phyloP scores from a whole-genome alignment of 2,329 filamentous ascomycete species.

The Conoideocrella luteorostrata region DNA sequence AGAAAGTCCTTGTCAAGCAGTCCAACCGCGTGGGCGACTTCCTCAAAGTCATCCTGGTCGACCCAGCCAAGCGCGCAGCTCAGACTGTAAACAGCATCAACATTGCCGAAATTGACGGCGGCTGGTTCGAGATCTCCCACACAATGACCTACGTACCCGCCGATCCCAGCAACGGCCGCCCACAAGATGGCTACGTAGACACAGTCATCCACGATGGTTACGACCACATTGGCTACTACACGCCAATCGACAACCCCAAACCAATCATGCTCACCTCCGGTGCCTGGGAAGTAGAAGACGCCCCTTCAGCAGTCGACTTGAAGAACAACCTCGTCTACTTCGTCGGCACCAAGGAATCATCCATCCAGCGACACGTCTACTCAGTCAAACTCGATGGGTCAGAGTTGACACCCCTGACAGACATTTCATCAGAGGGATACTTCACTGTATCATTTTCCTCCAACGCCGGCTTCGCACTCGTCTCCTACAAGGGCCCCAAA shows the following conservation, averaged over 20 bases:
- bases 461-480: slow-evolving; percentile 73
- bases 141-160: slow-evolving; percentile 81
- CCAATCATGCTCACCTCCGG: slow-evolving; percentile 83
- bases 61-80: slow-evolving; percentile 66
- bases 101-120: slow-evolving; percentile 79
- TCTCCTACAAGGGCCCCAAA: slow-evolving; percentile 75
- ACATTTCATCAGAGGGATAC: slow-evolving; percentile 67
- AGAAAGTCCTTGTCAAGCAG: slow-evolving; percentile 78
- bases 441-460: slow-evolving; percentile 80
- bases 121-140: slow-evolving; percentile 94
- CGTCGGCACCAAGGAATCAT: slow-evolving; percentile 75
- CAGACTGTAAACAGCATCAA: slow-evolving; percentile 75
- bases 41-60: slow-evolving; percentile 80
- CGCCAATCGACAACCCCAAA: slow-evolving; percentile 74
- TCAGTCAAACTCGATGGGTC: slow-evolving; percentile 79
- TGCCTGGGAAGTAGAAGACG: slow-evolving; percentile 84
- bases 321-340: slow-evolving; percentile 88
- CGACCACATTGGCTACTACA: slow-evolving; percentile 91
- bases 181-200: slow-evolving; percentile 87
- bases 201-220: slow-evolving; percentile 79
- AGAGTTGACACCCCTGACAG: slow-evolving; percentile 65
- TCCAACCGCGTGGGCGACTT: slow-evolving; percentile 92
- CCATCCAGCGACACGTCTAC: slow-evolving; percentile 88
- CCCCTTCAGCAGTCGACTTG: slow-evolving; percentile 78
- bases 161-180: slow-evolving; percentile 67